Evolutionary conservation across 1,139 yeast genomes (phyloP), one percentile per base, ranked within the genome.

Genomic region (Yamadazyma kanchanaburiensis): DNA sequence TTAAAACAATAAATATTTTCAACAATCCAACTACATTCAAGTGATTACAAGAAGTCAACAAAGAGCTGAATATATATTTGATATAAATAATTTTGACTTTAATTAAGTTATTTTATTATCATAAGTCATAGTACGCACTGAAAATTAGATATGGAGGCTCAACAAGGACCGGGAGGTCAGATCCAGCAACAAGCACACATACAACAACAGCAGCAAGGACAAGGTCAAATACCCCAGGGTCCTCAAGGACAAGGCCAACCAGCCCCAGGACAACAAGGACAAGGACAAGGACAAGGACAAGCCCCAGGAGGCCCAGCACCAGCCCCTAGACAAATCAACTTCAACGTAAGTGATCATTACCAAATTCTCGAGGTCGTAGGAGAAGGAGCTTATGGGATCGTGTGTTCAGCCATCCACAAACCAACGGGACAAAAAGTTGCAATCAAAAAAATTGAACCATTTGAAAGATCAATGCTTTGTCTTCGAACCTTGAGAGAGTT

Each of bases 351-450:
- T 25, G 86, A 85, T 36, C 87, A 85, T 49, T 89, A 89, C 55
- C 87, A 86, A 54, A 78, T 89, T 28, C 66, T 80, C 25, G 94
- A 85, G 46, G 77, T 89, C 12, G 85, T 87, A 10, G 98, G 98
- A 5, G 96, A 89, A 55, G 98, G 98, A n/a, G 98, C 98, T 1
- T 91, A 91, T 50, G 98, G 98, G 4, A 77, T 91, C 11, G 98
- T 91, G 13, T 89, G 97, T 51, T 80, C 94, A 15, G 98, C 97
- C 0, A 61, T 82, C 12, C 95, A 91, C 58, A 75, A 77, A 47
- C 96, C 97, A 4, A 76, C 94, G 6, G 80, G 82, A 37, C 94
- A 86, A 43, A 80, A 80, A 47, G 97, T 94, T 12, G 98, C 98
- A 30, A 89, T 91, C 48, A 91, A 91, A 60, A 89, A 87, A 62